These are phyloP conservation scores for Fusarium haematococcum DNA, from an alignment of 2,329 filamentous ascomycete genomes.

Conservation along the genomic window DNA sequence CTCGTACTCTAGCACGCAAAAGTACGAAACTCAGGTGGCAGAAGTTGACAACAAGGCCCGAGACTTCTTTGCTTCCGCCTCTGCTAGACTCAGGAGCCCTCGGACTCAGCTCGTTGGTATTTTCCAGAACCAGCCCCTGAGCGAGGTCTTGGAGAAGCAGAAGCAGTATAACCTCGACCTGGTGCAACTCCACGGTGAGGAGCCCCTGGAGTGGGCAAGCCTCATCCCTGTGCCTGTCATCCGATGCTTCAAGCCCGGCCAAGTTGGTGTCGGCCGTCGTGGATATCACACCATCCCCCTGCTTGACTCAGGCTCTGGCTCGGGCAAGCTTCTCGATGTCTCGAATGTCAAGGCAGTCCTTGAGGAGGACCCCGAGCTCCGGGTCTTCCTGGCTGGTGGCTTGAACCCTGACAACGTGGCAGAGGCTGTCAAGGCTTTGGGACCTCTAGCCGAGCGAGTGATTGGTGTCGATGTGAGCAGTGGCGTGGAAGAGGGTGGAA, in stretches of 20 bases:
- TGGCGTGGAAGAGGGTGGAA: conserved; percentile 86
- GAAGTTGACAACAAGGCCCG: conserved; percentile 53
- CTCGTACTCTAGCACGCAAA: conserved; percentile 65
- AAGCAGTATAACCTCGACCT: conserved; percentile 82
- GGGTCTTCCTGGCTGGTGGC: conserved; percentile 86
- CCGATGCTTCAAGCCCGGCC: conserved; percentile 82
- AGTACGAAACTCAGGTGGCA: conserved; percentile 47
- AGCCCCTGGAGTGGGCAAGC: conserved; percentile 91
- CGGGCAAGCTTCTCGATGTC: conserved; percentile 82
- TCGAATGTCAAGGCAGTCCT: conserved; percentile 76
- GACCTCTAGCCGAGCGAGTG: conserved; percentile 70
- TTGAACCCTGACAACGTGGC: conserved; percentile 83
- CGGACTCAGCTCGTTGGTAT: conserved; percentile 89
- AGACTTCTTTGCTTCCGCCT: conserved; percentile 79
- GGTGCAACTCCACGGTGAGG: conserved; percentile 91
- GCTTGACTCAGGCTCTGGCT: conserved; percentile 87
- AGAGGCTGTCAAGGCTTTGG: conserved; percentile 72
- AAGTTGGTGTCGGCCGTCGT: conserved; percentile 76
- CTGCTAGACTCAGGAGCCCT: conserved; percentile 61
- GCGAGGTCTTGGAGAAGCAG: conserved; percentile 84
- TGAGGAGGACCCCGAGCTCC: conserved; percentile 75
- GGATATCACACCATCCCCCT: conserved; percentile 88
- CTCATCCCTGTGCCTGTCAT: conserved; percentile 94
- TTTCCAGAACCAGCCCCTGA: conserved; percentile 90
- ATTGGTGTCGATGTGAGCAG: conserved; percentile 93